Evolutionary conservation across 768 basidiomycete species (phyloP), one percentile per base, ranked within the genome.

Genomic region (Mrakia frigida): DNA sequence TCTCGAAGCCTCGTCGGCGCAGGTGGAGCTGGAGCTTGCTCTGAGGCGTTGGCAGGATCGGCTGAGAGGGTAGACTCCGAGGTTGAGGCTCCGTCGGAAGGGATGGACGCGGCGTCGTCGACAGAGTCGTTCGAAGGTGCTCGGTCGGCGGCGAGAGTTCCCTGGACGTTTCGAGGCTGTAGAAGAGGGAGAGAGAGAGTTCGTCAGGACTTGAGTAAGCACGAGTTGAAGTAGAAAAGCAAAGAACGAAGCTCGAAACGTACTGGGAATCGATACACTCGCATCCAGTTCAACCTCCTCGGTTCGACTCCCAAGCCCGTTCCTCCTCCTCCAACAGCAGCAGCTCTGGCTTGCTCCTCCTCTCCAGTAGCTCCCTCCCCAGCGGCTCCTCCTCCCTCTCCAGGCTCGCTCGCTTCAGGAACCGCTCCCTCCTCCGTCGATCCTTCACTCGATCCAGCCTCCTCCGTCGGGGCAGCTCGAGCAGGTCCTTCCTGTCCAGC

Each of bases 261-360:
- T 13, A 74, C 73, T 35, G 74, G 41, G 53, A 75, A 75, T 25
- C 74, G 74, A 56, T 75, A 70, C 37, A 75, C 74, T 7, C 74
- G 35, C 46, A 50, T 70, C 74, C 74, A 75, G 52, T 75, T 75
- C 50, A 75, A 50, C 43, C 65, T 39, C 35, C 65, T 35, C 6
- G 65, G 65, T 33, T 68, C 65, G 25, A 68, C 65, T 39, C 65
- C 65, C 10, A 68, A 23, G 0, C 65, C 65, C 21, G 35, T 10
- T 35, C 65, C 65, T 37, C 65, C 65, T 39, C 65, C 65, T n/a
- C 65, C 65, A 37, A 68, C 65, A 13, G 65, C 35, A 39, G 65
- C 65, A 37, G 65, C 65, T 33, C 65, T 16, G n/a, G 65, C 65
- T 39, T 39, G 37, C 11, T 28, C 70, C 16, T 71, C 70, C 25